Evolutionary conservation across 176 grass and related monocot genomes (phyloP).

Genomic region (Lolium perenne): DNA sequence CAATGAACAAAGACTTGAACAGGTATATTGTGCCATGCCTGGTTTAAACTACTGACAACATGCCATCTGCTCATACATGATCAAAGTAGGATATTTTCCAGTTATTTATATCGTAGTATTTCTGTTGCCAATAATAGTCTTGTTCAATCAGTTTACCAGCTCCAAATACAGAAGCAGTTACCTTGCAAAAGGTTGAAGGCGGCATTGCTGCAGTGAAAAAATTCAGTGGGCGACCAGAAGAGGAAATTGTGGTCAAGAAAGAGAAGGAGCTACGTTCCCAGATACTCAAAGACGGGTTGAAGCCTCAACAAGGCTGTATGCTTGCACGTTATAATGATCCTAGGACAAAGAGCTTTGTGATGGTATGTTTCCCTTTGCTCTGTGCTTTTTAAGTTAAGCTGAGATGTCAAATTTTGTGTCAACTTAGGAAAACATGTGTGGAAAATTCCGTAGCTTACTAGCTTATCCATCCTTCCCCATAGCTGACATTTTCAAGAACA

Average conservation of each 20-base stretch:
- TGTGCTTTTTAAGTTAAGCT: slow-evolving; percentile 7
- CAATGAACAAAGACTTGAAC: slow-evolving; percentile 70
- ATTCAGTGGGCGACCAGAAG: slow-evolving; percentile 76
- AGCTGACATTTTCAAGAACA: not conserved
- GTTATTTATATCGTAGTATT: slow-evolving; percentile 6
- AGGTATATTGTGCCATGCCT: slow-evolving; percentile 35
- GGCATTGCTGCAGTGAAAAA: slow-evolving; percentile 75
- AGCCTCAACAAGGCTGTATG: slow-evolving; percentile 74
- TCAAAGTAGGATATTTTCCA: not conserved
- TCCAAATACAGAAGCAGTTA: slow-evolving; percentile 64
- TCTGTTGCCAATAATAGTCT: slow-evolving; percentile 26
- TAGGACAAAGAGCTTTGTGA: slow-evolving; percentile 79
- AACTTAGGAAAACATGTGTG: slow-evolving; percentile 23
- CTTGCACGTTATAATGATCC: slow-evolving; percentile 96
- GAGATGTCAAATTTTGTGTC: slow-evolving; percentile 6
- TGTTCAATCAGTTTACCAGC: slow-evolving; percentile 68
- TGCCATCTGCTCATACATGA: not conserved
- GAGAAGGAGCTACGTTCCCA: slow-evolving; percentile 58
- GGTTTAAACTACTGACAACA: not conserved
- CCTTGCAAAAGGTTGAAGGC: slow-evolving; percentile 59
- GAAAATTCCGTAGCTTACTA: not conserved
- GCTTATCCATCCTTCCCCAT: not conserved
- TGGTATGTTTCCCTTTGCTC: slow-evolving; percentile 57
- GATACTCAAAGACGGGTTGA: slow-evolving; percentile 75
- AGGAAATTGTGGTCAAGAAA: slow-evolving; percentile 67